Base-by-base conservation (phyloP, 306 rosid species). In the Prinsepia uniflora region DNA sequence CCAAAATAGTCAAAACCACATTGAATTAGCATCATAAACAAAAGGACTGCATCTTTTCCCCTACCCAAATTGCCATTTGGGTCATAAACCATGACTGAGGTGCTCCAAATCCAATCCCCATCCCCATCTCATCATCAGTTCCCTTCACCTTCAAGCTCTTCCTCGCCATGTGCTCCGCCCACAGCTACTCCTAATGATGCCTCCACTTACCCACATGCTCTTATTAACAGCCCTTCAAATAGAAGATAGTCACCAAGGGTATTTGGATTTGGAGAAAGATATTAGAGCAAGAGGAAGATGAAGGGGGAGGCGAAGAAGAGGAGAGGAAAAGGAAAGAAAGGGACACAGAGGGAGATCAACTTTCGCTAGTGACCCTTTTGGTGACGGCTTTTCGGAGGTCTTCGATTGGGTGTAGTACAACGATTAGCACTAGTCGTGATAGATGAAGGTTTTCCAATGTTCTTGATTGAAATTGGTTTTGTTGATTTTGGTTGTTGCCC, bases 81-180 rank as follows among this genome's bases (percentile, higher is more conserved):
- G 71, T 46, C 55, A 46, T 80, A 72, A 68, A 76, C 71, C 19
- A 93, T 93, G 98, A 84, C 91, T 17, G 89, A 93, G 79, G 97
- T 90, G 43, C 88, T 88, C 73, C 96, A 84, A 84, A n/a, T n/a
- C n/a, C n/a, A n/a, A n/a, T 80, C 84, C 40, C 87, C 72, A 57
- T 77, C 81, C 76, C 86, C 80, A 77, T 90, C 90, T 70, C 92
- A 24, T 24, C 30, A 24, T 24, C 30, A 87, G 75, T 88, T 90
- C 44, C 92, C 97, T 90, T 93, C 98, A 71, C 63, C 90, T 53
- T 79, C 98, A 90, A 90, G 96, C 88, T 85, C 92, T 66, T 82
- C 95, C 12, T 42, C 77, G 10, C 79, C 81, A 36, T 81, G 82
- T 82, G 80, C 73, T 4, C 73, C 80, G 41, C 67, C 72, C 20